Evolutionary conservation across 1,284 basidiomycete species (phyloP), one percentile per base, ranked within the genome.

Genomic region (Gymnopus androsaceus): DNA sequence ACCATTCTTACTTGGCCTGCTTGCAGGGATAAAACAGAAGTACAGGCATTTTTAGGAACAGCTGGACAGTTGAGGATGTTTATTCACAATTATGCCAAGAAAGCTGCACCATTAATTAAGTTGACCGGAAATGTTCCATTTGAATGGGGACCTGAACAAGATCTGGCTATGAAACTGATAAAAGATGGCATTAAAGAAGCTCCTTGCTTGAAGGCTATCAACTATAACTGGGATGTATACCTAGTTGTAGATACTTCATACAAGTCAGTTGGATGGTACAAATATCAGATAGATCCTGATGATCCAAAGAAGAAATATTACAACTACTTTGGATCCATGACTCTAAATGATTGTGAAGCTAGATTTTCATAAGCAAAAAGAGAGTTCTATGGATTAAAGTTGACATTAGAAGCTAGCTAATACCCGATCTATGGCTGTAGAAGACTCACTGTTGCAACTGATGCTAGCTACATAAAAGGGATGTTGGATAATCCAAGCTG

Each of bases 191-290:
- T 70, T 14, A 25, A 51, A 0, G n/a, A 30, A 9, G 64, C 62
- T 19, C 63, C 68, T 4, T 66, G 64, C 9, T 40, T 69, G 1
- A 46, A 42, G 38, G 50, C 57, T 1, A 30, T 64, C 1, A 51
- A 57, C 17, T 60, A 60, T 44, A 25, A 53, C 1, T 57, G 44
- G 30, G 21, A 23, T 6, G 63, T 71, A 11, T 64, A 68, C 3
- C 55, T 72, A 1, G 64, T 66, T 0, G 69, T 73, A 14, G 68
- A 73, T 60, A 69, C 69, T 0, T 71, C 66, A 2, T 59, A 59
- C 14, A 67, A 65, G 30, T 68, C 68, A 0, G 62, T 69, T 3
- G 69, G 71, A 0, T 70, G 40, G 17, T 38, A 50, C 30, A 30
- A 51, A 3, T 50, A 46, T 19, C 54, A 47, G 30, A 6, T 14